A percentile compares a stretch with the other conserved stretches of the same genome.
phyloP scores from a whole-genome alignment of 768 basidiomycete species.

The Terana coerulea region DNA sequence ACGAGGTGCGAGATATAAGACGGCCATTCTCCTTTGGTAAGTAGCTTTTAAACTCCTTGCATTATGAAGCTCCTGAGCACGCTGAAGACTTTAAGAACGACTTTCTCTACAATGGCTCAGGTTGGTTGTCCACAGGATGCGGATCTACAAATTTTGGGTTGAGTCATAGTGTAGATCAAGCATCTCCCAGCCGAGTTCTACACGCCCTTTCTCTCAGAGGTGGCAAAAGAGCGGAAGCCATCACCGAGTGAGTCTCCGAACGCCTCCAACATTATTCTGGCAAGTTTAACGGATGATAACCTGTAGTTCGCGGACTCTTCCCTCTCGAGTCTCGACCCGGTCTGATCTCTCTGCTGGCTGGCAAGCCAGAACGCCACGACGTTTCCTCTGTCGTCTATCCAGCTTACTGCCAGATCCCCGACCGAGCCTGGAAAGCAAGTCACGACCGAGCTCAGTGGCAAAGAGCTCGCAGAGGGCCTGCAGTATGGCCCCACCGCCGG shows the following conservation, averaged over 20 bases:
- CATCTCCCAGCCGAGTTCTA: constrained; percentile 49
- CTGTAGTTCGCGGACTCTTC: constrained; percentile 56
- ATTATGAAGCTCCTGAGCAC: too few relatives aligned
- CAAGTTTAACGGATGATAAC: not conserved
- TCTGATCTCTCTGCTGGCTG: constrained; percentile 80
- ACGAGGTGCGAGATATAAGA: too few relatives aligned
- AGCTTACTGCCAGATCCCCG: constrained; percentile 41
- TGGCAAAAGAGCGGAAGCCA: constrained; percentile 58
- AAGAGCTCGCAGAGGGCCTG: constrained; percentile 61
- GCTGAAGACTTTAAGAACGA: too few relatives aligned
- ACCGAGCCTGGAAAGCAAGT: constrained; percentile 39
- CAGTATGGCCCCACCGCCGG: constrained; percentile 83
- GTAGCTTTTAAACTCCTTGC: too few relatives aligned
- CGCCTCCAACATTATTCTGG: not conserved
- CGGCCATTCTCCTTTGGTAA: too few relatives aligned
- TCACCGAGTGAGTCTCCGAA: constrained; percentile 41
- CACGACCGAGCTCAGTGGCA: constrained; percentile 47
- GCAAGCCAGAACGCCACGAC: constrained; percentile 86
- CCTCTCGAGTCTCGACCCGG: constrained; percentile 82
- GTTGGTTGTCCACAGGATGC: too few relatives aligned
- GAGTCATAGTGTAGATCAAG: too few relatives aligned
- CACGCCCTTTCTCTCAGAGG: constrained; percentile 52
- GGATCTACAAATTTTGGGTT: too few relatives aligned
- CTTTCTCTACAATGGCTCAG: too few relatives aligned
- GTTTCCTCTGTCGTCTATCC: constrained; percentile 85